Base-by-base conservation (phyloP, 129 eudicot genomes). In the Flaveria brownii region DNA sequence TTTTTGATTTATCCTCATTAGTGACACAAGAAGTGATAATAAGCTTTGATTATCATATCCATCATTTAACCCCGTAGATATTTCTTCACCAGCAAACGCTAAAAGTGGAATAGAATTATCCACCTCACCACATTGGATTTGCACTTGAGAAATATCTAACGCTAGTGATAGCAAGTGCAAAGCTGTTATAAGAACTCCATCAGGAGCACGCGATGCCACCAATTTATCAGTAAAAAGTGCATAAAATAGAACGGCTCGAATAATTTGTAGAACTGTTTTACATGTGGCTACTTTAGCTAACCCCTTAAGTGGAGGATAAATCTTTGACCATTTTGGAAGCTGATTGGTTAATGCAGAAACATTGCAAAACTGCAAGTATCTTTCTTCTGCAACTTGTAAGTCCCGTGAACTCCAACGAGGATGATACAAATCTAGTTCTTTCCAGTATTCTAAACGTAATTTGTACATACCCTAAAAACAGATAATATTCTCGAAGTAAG, bases 391-490 rank as follows among this genome's bases (percentile, higher is more conserved):
- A 72, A 88, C 88, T 84, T 95, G 99, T 49, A 89, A 81, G 59
- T 95, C 99, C 82, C 94, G 89, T 16, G 93, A 84, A 79, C 80
- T 91, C 96, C 96, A 91, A 25, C 99, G 96, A 60, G 97, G 99
- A 79, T 95, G 97, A 81, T 95, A 95, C 61, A 95, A 82, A 77
- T 95, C 99, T 46, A 95, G 80, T 75, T 95, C 97, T 78, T 91
- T 95, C 97, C 97, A 95, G 82, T 80, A 89, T 20, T 77, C 84
- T 63, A 79, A 55, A 36, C 96, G 90, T 70, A 95, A 82, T 72
- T 87, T 89, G 78, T 95, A 95, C 93, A 86, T 95, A 36, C 99
- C 99, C 99, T 95, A 83, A 11, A 46, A 46, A 78, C 51, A 69
- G 54, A 82, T 17, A 72, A 43, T 62, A 71, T 20, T n/a, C 33